Percentiles rank a stretch among this genome's conserved stretches.
These are phyloP conservation scores for Circinella minor DNA, from an alignment of 371 early-diverging fungal genomes.

Conservation along the genomic window DNA sequence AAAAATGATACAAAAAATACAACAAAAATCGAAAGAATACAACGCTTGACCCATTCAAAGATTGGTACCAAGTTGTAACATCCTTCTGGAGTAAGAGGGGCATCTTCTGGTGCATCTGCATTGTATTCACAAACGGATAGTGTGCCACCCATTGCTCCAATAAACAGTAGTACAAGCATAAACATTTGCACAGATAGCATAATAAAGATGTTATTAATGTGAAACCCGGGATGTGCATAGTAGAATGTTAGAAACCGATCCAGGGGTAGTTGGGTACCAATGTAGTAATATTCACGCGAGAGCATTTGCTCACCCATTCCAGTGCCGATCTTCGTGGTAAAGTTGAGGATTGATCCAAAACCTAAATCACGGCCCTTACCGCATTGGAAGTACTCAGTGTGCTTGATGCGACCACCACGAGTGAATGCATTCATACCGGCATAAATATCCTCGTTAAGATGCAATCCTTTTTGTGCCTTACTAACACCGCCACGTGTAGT, in stretches of 20 bases:
- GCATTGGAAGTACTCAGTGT: constrained; percentile 91
- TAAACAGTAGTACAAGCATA: constrained; percentile 75
- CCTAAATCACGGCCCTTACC: constrained; percentile 94
- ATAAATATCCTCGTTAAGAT: constrained; percentile 93
- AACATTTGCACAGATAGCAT: constrained; percentile 89
- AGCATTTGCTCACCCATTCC: constrained; percentile 96
- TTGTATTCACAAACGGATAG: constrained; percentile 47
- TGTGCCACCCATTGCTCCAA: constrained; percentile 65
- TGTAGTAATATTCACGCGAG: constrained; percentile 89
- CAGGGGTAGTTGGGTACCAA: constrained; percentile 82
- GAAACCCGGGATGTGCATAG: constrained; percentile 91
- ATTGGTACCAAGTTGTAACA: constrained; percentile 77
- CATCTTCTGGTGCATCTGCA: constrained; percentile 47
- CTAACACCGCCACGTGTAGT: constrained; percentile 86
- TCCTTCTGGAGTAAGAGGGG: constrained; percentile 49
- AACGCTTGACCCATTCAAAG: constrained; percentile 80
- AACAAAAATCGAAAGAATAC: constrained; percentile 77
- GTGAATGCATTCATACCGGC: constrained; percentile 91
- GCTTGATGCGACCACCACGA: constrained; percentile 89
- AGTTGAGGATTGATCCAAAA: constrained; percentile 87
- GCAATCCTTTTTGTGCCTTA: constrained; percentile 91
- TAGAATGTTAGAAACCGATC: constrained; percentile 89
- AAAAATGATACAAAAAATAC: constrained; percentile 82
- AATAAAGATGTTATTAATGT: constrained; percentile 89
- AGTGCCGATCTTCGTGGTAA: constrained; percentile 88